A percentile compares a stretch with the other conserved stretches of the same genome.
phyloP scores from a whole-genome alignment of 306 rosid species.

The Fragaria iinumae region DNA sequence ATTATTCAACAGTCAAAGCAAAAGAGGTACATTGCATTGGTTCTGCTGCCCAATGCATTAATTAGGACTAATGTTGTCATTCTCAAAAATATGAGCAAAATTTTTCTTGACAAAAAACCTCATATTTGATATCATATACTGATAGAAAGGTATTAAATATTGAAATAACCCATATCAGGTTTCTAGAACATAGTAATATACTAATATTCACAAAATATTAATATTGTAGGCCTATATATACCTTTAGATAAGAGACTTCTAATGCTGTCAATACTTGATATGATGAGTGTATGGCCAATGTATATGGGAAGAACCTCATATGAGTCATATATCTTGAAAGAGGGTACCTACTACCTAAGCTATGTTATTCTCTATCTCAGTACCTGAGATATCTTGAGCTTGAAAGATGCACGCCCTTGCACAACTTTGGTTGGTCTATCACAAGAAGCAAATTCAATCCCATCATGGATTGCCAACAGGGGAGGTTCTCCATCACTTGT shows the following conservation, averaged over 20 bases:
- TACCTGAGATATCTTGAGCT: slow-evolving; percentile 96
- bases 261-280: not conserved
- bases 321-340: not conserved
- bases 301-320: not conserved
- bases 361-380: slow-evolving; percentile 15
- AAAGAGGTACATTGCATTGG: not conserved
- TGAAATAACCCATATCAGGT: not conserved
- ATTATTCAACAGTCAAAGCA: no score
- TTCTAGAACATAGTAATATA: not conserved
- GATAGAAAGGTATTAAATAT: not conserved
- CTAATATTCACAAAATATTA: not conserved
- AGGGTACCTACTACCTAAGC: slow-evolving; percentile 1
- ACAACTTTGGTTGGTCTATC: slow-evolving; percentile 71
- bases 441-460: slow-evolving; percentile 64
- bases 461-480: slow-evolving; percentile 73
- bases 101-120: not conserved
- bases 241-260: not conserved
- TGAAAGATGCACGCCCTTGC: slow-evolving; percentile 87
- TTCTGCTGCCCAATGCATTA: not conserved
- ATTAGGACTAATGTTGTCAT: not conserved
- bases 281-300: not conserved
- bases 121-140: not conserved
- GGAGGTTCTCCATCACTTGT: slow-evolving; percentile 84
- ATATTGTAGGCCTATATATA: not conserved
- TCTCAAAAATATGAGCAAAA: not conserved